Evolutionary conservation across 192 early-diverging fungal genomes (phyloP), one percentile per base, ranked within the genome.

Genomic region (Powellomyces hirtus): DNA sequence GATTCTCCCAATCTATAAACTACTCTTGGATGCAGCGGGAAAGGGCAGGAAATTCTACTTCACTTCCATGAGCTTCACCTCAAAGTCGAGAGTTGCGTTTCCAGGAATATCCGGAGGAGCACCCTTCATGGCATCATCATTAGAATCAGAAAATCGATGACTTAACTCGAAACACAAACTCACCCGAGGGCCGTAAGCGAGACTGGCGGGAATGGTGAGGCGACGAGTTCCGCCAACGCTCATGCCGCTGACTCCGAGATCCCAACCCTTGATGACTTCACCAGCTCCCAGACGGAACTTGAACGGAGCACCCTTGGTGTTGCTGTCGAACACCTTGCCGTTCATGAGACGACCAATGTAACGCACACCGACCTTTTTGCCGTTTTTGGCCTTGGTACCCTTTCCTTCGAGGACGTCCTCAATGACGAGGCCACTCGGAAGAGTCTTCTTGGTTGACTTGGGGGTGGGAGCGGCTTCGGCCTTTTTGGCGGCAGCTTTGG

Each of bases 231-330:
- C 94, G 61, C 96, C 96, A 59, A 91, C 84, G 78, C 86, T 86
- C 96, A 98, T 96, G 33, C 95, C 95, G 13, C 62, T 20, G 44
- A 81, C 69, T 22, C 96, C 96, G 18, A 88, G 68, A 80, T 98
- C 96, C 96, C 94, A 96, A 55, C 95, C 96, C 78, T 92, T 91
- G 79, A 98, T 98, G 60, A 98, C 96, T 77, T 98, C 93, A 14
- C 83, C 83, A 50, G 71, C 76, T 29, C 93, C 94, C 37, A 98
- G 81, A 52, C 84, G 84, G 85, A 98, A 96, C 74, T 74, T 86
- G 81, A 98, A 95, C 0, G 94, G 92, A 66, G 89, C 85, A 58
- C 95, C 95, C 67, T 85, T 87, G 45, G 86, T 91, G 86, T 96
- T 96, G 80, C 89, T 83, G 88, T 98, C 96, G 82, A 98, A 98